These are phyloP conservation scores for Euphorbia peplus DNA, from an alignment of 345 rosid genomes.

Conservation along the genomic window DNA sequence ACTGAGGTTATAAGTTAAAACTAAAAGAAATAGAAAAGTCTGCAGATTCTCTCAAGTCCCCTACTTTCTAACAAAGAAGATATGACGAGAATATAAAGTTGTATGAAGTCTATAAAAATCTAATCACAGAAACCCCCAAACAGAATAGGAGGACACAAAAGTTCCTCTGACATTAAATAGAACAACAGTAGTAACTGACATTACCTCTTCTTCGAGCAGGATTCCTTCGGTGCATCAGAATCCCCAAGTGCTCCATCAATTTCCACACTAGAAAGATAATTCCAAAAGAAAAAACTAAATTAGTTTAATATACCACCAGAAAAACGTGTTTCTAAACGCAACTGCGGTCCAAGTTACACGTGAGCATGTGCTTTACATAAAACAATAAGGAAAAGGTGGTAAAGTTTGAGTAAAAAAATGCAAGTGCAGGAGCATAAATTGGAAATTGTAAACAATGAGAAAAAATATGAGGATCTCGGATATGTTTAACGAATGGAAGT, in stretches of 20 bases:
- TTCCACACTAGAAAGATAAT: constrained; percentile 44
- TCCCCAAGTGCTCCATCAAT: constrained; percentile 69
- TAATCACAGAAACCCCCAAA: no score
- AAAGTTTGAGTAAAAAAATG: not conserved
- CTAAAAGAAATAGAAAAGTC: not conserved
- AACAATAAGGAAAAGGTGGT: not conserved
- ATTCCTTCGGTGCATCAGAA: constrained; percentile 64
- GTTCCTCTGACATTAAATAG: not conserved
- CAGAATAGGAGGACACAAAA: not conserved
- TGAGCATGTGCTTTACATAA: not conserved
- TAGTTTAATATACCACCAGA: not conserved
- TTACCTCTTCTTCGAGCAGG: constrained; percentile 80
- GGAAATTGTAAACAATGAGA: not conserved
- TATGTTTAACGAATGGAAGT: constrained; percentile 4
- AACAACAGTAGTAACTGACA: not conserved
- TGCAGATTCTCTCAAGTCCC: not conserved
- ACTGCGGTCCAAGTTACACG: not conserved
- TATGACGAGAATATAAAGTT: not conserved
- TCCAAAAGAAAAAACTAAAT: constrained; percentile 5
- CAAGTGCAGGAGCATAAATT: not conserved
- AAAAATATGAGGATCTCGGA: not conserved
- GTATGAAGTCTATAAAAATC: not conserved
- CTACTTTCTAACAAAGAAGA: not conserved
- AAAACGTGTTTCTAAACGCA: not conserved
- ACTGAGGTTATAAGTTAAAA: not conserved